Base-by-base conservation (phyloP, 2,329 filamentous ascomycete genomes). In the Lachnellula willkommii region DNA sequence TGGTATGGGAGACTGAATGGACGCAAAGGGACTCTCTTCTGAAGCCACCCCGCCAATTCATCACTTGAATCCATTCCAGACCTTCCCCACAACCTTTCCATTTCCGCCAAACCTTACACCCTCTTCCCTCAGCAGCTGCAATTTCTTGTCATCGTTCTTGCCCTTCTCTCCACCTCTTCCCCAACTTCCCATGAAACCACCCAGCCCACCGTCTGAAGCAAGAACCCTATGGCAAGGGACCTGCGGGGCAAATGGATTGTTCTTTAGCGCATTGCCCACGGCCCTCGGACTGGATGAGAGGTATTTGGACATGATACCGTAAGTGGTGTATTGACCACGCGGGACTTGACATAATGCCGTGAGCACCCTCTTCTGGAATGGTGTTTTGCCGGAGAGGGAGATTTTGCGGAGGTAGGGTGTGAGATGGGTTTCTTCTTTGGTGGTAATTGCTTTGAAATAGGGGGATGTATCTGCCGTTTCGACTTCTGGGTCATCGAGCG, bases 221-320 rank as follows among this genome's bases (percentile, higher is more conserved):
- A 95, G 81, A 22, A 93, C 87, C 9, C 90, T 80, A 71, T 95
- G 90, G 59, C 90, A 95, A 1, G 90, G 90, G 4, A 93, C 87
- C 36, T 82, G 79, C 0, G 90, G 90, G 14, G 90, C 90, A 65
- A 93, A 95, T 0, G 90, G 90, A 68, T 95, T 95, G 9, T 79
- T 76, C 17, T 87, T 80, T 67, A 95, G 76, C 1, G 89, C 89
- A 57, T 88, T 90, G 15, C 89, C 89, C 5, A 94, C 82, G 0
- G 89, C 89, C 43, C 89, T 79, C 1, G 89, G 87, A 3, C 87
- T 89, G 22, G 88, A 90, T 11, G 75, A 71, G 15, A 93, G 78
- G 56, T 87, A 80, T 8, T 77, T 77, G 0, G 90, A 83, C 52
- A 95, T 75, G 1, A 86, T 77, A 3, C 81, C 86, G 72, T 96